These are phyloP conservation scores for Colletotrichum tofieldiae DNA, from an alignment of 2,329 filamentous ascomycete species.

Conservation along the genomic window DNA sequence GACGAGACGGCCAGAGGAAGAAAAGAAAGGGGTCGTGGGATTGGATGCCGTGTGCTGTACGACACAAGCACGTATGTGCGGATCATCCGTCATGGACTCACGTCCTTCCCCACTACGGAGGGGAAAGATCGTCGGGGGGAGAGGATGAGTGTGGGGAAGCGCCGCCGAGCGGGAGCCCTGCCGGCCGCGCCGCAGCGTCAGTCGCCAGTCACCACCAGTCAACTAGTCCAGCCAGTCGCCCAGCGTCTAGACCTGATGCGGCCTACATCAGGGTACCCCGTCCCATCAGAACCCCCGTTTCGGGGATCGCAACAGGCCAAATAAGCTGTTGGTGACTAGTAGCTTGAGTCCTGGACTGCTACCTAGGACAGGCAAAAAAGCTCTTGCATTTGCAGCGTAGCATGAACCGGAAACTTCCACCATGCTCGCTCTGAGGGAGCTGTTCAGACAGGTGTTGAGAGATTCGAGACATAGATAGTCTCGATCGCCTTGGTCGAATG, in stretches of 20 bases:
- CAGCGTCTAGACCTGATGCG: conserved; percentile 5
- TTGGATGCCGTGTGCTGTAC: conserved; percentile 2
- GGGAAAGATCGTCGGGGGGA: conserved; percentile 25
- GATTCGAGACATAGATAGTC: not conserved
- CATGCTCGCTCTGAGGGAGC: not conserved
- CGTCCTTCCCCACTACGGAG: not conserved
- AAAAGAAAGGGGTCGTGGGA: not conserved
- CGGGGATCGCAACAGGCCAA: not conserved
- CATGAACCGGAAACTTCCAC: not conserved
- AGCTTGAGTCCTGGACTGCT: not conserved
- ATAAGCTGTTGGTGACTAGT: not conserved
- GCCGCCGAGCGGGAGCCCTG: conserved; percentile 15
- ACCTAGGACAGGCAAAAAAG: not conserved
- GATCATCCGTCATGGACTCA: conserved; percentile 24
- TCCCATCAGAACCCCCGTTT: not conserved
- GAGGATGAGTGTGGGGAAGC: conserved; percentile 15
- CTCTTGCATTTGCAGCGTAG: not conserved
- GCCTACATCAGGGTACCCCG: not conserved
- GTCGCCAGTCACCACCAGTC: not conserved
- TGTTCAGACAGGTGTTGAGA: not conserved
- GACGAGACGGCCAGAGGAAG: not conserved
- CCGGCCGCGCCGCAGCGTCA: conserved; percentile 25
- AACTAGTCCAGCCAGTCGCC: not conserved
- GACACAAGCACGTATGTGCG: conserved; percentile 21
- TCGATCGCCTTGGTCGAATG: conserved; percentile 3